Base-by-base conservation (phyloP, 306 rosid species). In the Corylus americana region DNA sequence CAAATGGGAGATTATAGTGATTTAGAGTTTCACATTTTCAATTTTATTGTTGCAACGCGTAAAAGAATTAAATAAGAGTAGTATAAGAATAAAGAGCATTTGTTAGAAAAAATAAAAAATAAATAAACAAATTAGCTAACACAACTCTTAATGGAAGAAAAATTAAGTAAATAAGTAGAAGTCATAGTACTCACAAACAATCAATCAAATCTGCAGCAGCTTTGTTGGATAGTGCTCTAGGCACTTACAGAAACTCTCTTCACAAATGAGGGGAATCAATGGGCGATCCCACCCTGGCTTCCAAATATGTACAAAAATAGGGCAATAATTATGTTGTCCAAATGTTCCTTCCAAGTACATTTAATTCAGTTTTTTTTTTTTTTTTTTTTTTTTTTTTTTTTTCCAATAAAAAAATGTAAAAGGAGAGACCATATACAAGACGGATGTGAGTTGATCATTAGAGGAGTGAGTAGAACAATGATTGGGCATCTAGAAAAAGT, bases 301-400 rank as follows among this genome's bases (percentile, higher is more conserved):
- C 70, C 16, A 17, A 78, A 76, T 67, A 77, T 57, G 76, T 54
- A 77, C 63, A 78, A 79, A 78, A 77, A 74, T 77, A 81, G 18
- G 58, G 78, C 77, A 85, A 86, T 88, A 63, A 83, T 82, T 82
- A 74, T 86, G 87, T 83, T 80, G 70, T 69, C 75, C 74, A 85
- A 79, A 88, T 86, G 85, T 88, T 86, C 88, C 79, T 74, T 73
- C 68, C 20, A 80, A 78, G 85, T 83, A 81, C 88, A 58, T 54
- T 70, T 79, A 68, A 55, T 76, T 85, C 63, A 77, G 35, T 29
- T 29, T 29, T 31, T 79, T 82, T 77, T 80, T 37, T 77, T 27
- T 77, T 80, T 37, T 77, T 27, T 29, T 29, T 29, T 31, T 79
- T 82, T 29, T 29, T 29, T 31, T 79, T 82, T 77, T 80, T 37